These are phyloP conservation scores for Tetrahymena elliotti DNA, from an alignment of 73 alveolate genomes.

Conservation along the genomic window DNA sequence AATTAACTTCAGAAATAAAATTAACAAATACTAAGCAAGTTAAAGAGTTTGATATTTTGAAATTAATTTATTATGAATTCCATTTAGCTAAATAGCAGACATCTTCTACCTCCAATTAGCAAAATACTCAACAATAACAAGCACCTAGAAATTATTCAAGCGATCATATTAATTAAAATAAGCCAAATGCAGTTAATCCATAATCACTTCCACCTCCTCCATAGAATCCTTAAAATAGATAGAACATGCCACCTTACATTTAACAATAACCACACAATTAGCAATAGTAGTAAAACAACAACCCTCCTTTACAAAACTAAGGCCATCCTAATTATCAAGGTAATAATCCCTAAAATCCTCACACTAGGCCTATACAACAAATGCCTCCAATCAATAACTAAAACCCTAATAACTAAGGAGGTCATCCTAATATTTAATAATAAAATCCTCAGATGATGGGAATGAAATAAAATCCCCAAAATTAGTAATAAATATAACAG, in stretches of 20 bases:
- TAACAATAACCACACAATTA: background rate
- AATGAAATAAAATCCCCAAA: background rate
- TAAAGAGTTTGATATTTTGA: background rate
- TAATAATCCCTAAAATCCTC: background rate
- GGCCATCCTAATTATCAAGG: background rate
- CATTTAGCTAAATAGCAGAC: background rate
- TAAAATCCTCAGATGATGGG: background rate
- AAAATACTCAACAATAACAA: background rate
- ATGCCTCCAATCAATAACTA: background rate
- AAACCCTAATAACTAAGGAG: background rate
- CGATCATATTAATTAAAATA: background rate
- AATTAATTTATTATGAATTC: background rate
- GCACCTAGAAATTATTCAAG: background rate
- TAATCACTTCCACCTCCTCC: background rate
- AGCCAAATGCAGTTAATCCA: background rate
- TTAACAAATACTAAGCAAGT: background rate
- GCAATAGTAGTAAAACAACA: background rate
- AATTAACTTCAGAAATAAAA: background rate
- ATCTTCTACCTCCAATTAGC: background rate
- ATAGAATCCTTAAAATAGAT: background rate
- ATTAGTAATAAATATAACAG: background rate
- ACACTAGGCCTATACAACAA: background rate
- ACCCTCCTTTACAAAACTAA: background rate
- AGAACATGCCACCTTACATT: background rate
- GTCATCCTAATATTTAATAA: background rate